Base-by-base conservation (phyloP, 176 grass and related monocot species). In the Poa annua region DNA sequence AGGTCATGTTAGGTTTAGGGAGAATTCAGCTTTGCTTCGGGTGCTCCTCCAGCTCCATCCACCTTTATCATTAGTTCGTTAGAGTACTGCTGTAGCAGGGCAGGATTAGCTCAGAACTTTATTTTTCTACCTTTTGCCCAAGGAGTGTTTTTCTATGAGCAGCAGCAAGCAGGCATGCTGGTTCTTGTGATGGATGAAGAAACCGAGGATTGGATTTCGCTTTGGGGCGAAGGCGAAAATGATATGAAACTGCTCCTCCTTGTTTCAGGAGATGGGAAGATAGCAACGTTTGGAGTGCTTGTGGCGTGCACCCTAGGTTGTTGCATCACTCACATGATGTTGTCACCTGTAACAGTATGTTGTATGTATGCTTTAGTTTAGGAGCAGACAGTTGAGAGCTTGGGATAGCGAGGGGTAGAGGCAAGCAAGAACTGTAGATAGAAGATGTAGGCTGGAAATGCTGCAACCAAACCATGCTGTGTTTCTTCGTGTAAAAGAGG, bases 1-100 rank as follows among this genome's bases (percentile, higher is more conserved):
- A 81, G 80, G 60, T 89, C 74, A 69, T 76, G 66, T 85, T 83
- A 74, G 85, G 59, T 82, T 60, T 83, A 86, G 78, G 51, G 53
- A 74, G 47, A 69, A 81, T 36, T 87, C 79, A 66, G 79, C 48
- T 87, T 61, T 69, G 50, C 52, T 54, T 45, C 44, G 10, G 44
- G 44, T 45, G 44, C 42, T 8, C 42, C 42, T 73, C 64, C 68
- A 83, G 11, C 39, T 84, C 79, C 20, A 65, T n/a, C 69, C 68
- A 71, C 71, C 70, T 48, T 69, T 79, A 62, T 29, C 2, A 29
- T 1, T 62, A 84, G 85, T 71, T 75, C 75, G 76, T 79, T 86
- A 90, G 88, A 11, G 47, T 78, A 50, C 36, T 51, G 35, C 42
- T n/a, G 78, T 26, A 35, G 77, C 61, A 32, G 78, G 48, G 83